Percentiles rank a stretch among this genome's conserved stretches.
Conservation (phyloP, 1,139 yeast genomes). For the Hemisphaericaspora lyxosophila region DNA sequence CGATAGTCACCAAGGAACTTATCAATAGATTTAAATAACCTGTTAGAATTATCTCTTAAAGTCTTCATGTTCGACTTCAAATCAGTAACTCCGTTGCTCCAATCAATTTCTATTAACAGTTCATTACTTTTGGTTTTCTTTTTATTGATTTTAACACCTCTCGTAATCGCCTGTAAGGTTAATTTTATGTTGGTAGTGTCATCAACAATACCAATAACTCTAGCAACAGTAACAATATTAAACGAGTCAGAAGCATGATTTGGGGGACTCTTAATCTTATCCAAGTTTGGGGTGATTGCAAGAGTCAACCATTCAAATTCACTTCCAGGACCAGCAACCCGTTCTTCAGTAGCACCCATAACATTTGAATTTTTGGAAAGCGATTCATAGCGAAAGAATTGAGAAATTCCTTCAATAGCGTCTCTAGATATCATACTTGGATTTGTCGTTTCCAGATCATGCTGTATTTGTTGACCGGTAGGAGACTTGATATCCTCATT, state of each 20-base stretch:
- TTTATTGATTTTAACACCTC: slow-evolving; percentile 33
- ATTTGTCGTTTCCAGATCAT: not conserved
- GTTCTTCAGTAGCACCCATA: slow-evolving; percentile 2
- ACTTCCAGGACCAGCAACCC: slow-evolving; percentile 14
- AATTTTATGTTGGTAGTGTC: slow-evolving; percentile 46
- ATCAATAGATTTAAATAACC: slow-evolving; percentile 42
- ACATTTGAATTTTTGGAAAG: slow-evolving; percentile 10
- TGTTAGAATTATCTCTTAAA: slow-evolving; percentile 25
- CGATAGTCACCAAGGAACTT: slow-evolving; percentile 44
- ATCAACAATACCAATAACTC: slow-evolving; percentile 50
- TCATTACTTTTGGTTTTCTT: slow-evolving; percentile 25
- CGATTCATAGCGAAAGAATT: slow-evolving; percentile 26
- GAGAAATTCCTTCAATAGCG: slow-evolving; percentile 37
- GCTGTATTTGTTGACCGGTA: not conserved
- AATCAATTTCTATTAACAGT: slow-evolving; percentile 29
- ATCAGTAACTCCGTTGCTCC: slow-evolving; percentile 21
- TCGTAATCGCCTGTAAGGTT: slow-evolving; percentile 54
- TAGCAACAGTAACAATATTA: slow-evolving; percentile 45
- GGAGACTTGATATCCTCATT: not conserved
- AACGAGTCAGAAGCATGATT: slow-evolving; percentile 10
- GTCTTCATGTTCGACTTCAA: slow-evolving; percentile 22
- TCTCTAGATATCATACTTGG: slow-evolving; percentile 32
- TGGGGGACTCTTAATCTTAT: slow-evolving; percentile 30
- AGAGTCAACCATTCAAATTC: slow-evolving; percentile 42
- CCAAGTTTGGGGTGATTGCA: slow-evolving; percentile 43